Conservation (phyloP, 805 yeast species). For the Zygosaccharomyces gambellarensis region DNA sequence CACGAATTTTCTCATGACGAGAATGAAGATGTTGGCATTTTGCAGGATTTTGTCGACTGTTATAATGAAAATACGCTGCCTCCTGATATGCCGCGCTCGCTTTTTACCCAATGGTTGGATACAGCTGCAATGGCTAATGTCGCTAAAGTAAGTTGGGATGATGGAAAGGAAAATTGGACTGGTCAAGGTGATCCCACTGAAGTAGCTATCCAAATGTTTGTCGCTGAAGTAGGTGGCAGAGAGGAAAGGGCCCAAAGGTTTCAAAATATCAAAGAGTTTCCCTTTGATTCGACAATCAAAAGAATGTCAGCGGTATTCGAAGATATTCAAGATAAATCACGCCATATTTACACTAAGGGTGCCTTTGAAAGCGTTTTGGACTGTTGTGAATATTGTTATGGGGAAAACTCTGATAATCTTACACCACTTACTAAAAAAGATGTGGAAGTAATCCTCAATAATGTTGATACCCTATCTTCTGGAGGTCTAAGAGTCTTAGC, state of each 20-base stretch:
- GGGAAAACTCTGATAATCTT: conserved; percentile 46
- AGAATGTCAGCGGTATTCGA: conserved; percentile 76
- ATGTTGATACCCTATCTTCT: conserved; percentile 61
- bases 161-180: conserved; percentile 51
- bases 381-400: conserved; percentile 56
- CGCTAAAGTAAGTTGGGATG: conserved; percentile 55
- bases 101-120: conserved; percentile 49
- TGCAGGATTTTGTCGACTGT: conserved; percentile 21
- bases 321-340: conserved; percentile 49
- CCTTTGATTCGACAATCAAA: conserved; percentile 80
- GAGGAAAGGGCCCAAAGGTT: conserved; percentile 30
- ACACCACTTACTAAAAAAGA: conserved; percentile 49
- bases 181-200: conserved; percentile 90
- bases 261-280: conserved; percentile 65
- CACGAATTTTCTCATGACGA: conserved; percentile 29
- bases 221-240: conserved; percentile 45
- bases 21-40: conserved; percentile 30
- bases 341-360: conserved; percentile 75
- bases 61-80: conserved; percentile 18
- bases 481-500: conserved; percentile 86
- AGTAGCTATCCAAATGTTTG: conserved; percentile 78
- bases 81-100: conserved; percentile 14
- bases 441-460: conserved; percentile 43
- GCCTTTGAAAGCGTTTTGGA: conserved; percentile 74
- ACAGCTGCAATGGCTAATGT: conserved; percentile 77